phyloP scores from a whole-genome alignment of 495 filamentous ascomycete species.

The Hyaloscypha hepaticicola region DNA sequence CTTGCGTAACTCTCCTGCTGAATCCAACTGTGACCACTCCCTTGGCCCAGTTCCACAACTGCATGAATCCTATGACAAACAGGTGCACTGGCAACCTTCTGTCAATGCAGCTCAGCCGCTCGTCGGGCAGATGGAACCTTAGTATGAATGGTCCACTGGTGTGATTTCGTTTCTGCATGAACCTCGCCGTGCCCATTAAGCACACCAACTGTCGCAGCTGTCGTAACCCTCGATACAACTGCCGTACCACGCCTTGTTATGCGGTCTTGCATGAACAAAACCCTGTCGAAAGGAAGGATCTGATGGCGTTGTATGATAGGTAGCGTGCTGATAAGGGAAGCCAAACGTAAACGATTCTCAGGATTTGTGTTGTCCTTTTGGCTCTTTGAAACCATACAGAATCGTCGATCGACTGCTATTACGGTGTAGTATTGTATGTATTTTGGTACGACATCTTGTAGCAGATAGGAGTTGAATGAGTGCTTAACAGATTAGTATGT shows the following conservation, averaged over 20 bases:
- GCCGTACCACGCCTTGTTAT: conserved; percentile 18
- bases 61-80: conserved; percentile 21
- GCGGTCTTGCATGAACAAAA: conserved; percentile 24
- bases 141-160: conserved; percentile 21
- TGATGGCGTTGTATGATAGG: conserved; percentile 11
- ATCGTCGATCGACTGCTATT: conserved; percentile 8
- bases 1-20: conserved; percentile 23
- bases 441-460: conserved; percentile 13
- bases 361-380: conserved; percentile 11
- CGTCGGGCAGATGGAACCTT: conserved; percentile 17
- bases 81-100: conserved; percentile 20
- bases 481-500: conserved; percentile 11
- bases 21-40: conserved; percentile 11
- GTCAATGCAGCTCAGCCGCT: conserved; percentile 18
- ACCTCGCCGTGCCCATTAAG: conserved; percentile 15
- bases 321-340: conserved; percentile 14
- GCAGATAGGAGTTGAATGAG: conserved; percentile 9
- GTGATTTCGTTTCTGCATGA: conserved; percentile 17
- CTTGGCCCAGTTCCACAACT: conserved; percentile 16
- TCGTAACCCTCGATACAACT: conserved; percentile 28
- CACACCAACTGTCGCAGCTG: conserved; percentile 25
- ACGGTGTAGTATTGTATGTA: neutral
- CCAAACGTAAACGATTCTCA: conserved; percentile 9
- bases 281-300: conserved; percentile 13
- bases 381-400: conserved; percentile 10